phyloP scores from a whole-genome alignment of 2,329 filamentous ascomycete genomes.

The Lachnellula hyalina region DNA sequence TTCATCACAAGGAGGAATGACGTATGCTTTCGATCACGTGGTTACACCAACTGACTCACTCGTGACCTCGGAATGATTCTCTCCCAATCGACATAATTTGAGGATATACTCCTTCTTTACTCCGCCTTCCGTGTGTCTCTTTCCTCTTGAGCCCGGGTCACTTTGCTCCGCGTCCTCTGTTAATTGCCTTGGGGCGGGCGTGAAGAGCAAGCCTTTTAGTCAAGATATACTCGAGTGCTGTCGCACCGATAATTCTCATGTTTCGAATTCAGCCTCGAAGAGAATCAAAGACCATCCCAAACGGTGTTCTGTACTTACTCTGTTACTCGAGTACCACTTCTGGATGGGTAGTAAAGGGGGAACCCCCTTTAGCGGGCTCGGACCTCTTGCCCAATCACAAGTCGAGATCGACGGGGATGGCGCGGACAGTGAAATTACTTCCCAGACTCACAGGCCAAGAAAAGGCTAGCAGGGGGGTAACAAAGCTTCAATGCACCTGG shows the following conservation, averaged over 20 bases:
- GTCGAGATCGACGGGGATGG: not conserved
- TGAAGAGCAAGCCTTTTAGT: too few relatives aligned
- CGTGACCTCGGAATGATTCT: not conserved
- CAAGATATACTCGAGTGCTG: too few relatives aligned
- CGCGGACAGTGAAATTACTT: not conserved
- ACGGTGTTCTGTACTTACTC: too few relatives aligned
- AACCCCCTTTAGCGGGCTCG: not conserved
- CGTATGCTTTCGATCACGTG: constrained; percentile 1
- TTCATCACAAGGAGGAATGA: not conserved
- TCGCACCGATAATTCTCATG: too few relatives aligned
- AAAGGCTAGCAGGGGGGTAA: too few relatives aligned
- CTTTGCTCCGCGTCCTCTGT: too few relatives aligned
- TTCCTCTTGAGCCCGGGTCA: too few relatives aligned
- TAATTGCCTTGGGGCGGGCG: too few relatives aligned
- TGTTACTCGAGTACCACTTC: not conserved
- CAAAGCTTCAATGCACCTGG: too few relatives aligned
- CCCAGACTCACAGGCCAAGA: not conserved
- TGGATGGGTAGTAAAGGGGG: not conserved
- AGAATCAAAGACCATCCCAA: not conserved
- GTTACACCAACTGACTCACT: not conserved
- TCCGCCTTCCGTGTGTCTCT: too few relatives aligned
- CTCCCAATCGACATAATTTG: not conserved
- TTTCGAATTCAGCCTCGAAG: too few relatives aligned
- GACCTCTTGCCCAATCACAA: not conserved
- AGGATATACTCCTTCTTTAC: not conserved